phyloP scores from a whole-genome alignment of 192 early-diverging fungal genomes.

The Gigaspora rosea region DNA sequence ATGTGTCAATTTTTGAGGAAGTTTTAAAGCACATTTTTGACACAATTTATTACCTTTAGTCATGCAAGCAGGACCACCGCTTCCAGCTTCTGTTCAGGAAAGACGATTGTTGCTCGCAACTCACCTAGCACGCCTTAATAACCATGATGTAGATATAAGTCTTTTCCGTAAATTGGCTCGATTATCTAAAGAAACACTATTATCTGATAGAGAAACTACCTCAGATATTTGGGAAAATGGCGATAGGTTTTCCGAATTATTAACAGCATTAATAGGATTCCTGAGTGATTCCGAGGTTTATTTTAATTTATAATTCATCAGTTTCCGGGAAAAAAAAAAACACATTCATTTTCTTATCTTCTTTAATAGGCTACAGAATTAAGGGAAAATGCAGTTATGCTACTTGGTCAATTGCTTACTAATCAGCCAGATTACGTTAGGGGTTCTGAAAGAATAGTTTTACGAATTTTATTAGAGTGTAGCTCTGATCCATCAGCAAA shows the following conservation, averaged over 20 bases:
- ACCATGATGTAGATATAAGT: slow-evolving; percentile 3
- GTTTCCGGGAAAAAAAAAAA: neutral
- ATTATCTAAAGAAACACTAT: slow-evolving; percentile 22
- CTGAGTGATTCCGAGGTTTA: slow-evolving; percentile 14
- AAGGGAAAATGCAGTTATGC: neutral
- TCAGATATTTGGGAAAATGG: slow-evolving; percentile 31
- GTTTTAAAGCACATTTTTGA: neutral
- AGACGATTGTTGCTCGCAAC: slow-evolving; percentile 18
- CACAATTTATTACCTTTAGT: neutral
- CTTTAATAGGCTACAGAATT: slow-evolving; percentile 17
- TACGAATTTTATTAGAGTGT: slow-evolving; percentile 25
- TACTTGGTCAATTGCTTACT: slow-evolving; percentile 18
- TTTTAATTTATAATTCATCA: neutral
- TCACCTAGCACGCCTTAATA: slow-evolving; percentile 10
- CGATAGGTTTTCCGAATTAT: slow-evolving; percentile 21
- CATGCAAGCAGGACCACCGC: neutral
- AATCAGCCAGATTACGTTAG: slow-evolving; percentile 16
- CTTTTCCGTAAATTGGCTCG: slow-evolving; percentile 12
- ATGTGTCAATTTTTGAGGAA: no score
- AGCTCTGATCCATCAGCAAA: slow-evolving; percentile 9
- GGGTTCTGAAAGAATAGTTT: slow-evolving; percentile 16
- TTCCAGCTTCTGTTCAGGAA: slow-evolving; percentile 10
- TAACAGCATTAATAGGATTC: slow-evolving; percentile 17
- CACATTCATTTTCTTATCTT: neutral
- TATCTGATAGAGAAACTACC: neutral